Conservation (phyloP, 495 filamentous ascomycete genomes). For the Penicillium flavigenum region DNA sequence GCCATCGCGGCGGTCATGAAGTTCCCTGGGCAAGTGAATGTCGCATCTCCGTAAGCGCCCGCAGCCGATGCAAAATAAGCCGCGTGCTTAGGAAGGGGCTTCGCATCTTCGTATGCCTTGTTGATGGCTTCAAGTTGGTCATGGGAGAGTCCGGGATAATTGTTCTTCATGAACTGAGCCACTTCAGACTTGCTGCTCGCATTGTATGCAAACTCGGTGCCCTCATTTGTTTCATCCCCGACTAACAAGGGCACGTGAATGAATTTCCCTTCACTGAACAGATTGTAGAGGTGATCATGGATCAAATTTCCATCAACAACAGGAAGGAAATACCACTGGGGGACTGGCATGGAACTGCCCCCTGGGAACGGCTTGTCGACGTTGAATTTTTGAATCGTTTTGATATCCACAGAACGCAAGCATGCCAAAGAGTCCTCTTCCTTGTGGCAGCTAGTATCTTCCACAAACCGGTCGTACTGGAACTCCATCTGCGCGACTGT, state of each 20-base stretch:
- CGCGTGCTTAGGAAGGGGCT: conserved; percentile 40
- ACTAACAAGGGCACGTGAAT: conserved; percentile 62
- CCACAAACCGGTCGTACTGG: conserved; percentile 57
- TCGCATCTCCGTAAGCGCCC: conserved; percentile 64
- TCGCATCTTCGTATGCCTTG: conserved; percentile 50
- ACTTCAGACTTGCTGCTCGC: conserved; percentile 44
- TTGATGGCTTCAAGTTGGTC: conserved; percentile 55
- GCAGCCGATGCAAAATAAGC: conserved; percentile 56
- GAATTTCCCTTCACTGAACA: conserved; percentile 54
- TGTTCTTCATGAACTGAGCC: conserved; percentile 54
- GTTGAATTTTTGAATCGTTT: conserved; percentile 50
- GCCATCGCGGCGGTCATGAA: conserved; percentile 44
- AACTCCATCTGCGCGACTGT: conserved; percentile 60
- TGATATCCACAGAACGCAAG: conserved; percentile 51
- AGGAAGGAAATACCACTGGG: conserved; percentile 50
- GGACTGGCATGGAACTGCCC: conserved; percentile 36
- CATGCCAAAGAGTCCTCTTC: conserved; percentile 50
- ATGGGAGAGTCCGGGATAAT: conserved; percentile 56
- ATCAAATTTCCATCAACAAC: conserved; percentile 58
- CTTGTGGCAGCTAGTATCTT: conserved; percentile 48
- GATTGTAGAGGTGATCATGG: conserved; percentile 52
- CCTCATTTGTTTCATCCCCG: conserved; percentile 67
- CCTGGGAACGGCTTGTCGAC: conserved; percentile 52
- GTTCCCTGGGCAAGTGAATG: conserved; percentile 62
- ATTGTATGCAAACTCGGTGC: conserved; percentile 56